Base-by-base conservation (phyloP, 2,329 filamentous ascomycete species). In the Colletotrichum sp. region DNA sequence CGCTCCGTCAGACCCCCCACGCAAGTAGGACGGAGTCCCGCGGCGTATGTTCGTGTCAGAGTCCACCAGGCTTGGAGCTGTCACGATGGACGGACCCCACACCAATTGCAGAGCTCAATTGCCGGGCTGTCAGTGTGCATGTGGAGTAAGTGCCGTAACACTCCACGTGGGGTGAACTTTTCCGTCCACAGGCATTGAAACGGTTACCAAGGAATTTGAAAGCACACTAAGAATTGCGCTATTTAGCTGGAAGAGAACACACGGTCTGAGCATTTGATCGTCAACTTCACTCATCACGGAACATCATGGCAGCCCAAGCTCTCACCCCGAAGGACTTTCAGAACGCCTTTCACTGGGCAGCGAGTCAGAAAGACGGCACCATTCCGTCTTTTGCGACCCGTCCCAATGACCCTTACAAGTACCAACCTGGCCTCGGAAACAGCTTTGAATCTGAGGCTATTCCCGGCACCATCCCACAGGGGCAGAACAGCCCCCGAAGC, bases 391-490 rank as follows among this genome's bases (percentile, higher is more conserved):
- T 92, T 78, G 85, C 83, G 5, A 86, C 84, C 0, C 77, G 81
- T n/a, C 80, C 81, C 38, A 82, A 82, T 60, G 68, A 86, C 85
- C 80, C 89, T 82, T 82, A 92, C 48, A 73, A 90, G 82, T 92
- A 92, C 76, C 89, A 90, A 84, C 80, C 87, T 8, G 90, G 90
- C 5, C 91, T 92, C 80, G 87, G 87, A 57, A 92, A 92, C 77
- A 81, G 80, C 34, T 86, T 86, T 66, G 84, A 85, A 76, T 88
- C 87, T 6, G 87, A 88, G 71, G 86, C 86, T 2, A 82, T 88
- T 12, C 86, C 86, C 8, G 87, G 86, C 1, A 87, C 86, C 1
- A 85, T 88, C 4, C 87, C 87, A 0, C 80, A 82, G n/a, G 87
- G 86, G 1, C 87, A 88, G 71, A 88, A 88, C 68, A 84, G 78